Percentiles rank a stretch among this genome's conserved stretches.
These are phyloP conservation scores for Kodamaea sp. DNA, from an alignment of 1,139 yeast genomes.

Conservation along the genomic window DNA sequence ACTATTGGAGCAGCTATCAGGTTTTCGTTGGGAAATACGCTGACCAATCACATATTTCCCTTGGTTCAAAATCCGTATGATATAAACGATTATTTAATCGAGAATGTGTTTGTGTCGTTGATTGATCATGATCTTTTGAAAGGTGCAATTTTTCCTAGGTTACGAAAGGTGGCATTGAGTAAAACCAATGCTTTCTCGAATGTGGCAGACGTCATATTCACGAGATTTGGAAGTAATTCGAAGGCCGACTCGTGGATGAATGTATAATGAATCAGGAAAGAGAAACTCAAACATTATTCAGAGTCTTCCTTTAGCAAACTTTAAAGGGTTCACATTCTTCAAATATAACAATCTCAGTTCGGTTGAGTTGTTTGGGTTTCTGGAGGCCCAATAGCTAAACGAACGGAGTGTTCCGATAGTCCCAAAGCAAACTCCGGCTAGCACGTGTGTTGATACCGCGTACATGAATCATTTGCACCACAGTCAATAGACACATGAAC, in stretches of 20 bases:
- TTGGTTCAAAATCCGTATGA: constrained; percentile 13
- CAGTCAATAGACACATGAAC: too few species aligned
- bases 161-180: constrained; percentile 47
- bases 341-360: background rate
- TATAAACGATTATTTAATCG: constrained; percentile 38
- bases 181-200: constrained; percentile 53
- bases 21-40: constrained; percentile 11
- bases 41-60: constrained; percentile 7
- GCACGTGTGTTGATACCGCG: too few species aligned
- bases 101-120: constrained; percentile 50
- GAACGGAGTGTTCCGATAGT: too few species aligned
- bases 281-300: too few species aligned
- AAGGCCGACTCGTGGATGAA: constrained; percentile 19
- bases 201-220: constrained; percentile 36
- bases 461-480: too few species aligned
- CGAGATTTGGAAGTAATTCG: constrained; percentile 18
- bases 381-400: too few species aligned
- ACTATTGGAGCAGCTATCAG: constrained; percentile 23
- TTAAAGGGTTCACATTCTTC: too few species aligned
- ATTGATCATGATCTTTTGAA: constrained; percentile 55
- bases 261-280: background rate
- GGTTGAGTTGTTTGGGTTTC: background rate
- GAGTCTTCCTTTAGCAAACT: too few species aligned
- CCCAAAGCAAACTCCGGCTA: too few species aligned
- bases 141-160: constrained; percentile 52